phyloP scores from a whole-genome alignment of 1,284 basidiomycete species.

The Leccinum fallax region DNA sequence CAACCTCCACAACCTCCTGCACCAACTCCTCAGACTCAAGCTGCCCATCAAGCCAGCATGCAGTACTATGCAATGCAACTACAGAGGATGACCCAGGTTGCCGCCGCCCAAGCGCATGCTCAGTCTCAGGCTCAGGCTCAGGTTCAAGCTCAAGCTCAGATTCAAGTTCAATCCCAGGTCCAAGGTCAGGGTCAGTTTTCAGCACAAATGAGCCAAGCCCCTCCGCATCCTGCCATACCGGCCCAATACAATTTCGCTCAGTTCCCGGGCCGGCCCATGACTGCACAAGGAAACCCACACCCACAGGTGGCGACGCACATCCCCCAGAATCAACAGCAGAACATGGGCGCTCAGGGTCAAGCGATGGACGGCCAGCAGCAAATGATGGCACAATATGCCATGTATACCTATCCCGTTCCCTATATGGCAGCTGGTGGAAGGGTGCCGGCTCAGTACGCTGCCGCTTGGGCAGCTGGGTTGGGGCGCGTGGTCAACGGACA shows the following conservation, averaged over 20 bases:
- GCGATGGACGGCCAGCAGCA: slow-evolving; percentile 30
- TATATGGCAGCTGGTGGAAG: slow-evolving; percentile 29
- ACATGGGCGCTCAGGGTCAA: slow-evolving; percentile 24
- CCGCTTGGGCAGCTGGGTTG: slow-evolving; percentile 31
- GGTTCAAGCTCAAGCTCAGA: slow-evolving; percentile 24
- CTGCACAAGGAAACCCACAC: slow-evolving; percentile 29
- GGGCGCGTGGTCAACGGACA: slow-evolving; percentile 37
- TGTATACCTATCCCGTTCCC: slow-evolving; percentile 36
- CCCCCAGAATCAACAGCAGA: slow-evolving; percentile 27
- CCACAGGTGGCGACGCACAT: slow-evolving; percentile 26
- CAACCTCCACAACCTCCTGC: slow-evolving; percentile 21
- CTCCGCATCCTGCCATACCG: slow-evolving; percentile 25
- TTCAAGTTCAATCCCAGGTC: slow-evolving; percentile 24
- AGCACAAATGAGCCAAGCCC: slow-evolving; percentile 22
- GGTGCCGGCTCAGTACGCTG: slow-evolving; percentile 28
- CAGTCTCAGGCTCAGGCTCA: slow-evolving; percentile 16
- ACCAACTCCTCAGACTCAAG: slow-evolving; percentile 26
- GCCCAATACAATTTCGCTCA: slow-evolving; percentile 28
- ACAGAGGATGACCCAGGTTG: slow-evolving; percentile 24
- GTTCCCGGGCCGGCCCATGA: slow-evolving; percentile 20
- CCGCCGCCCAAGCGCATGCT: not conserved
- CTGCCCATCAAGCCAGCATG: slow-evolving; percentile 14
- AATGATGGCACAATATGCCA: slow-evolving; percentile 36
- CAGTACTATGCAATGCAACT: slow-evolving; percentile 19
- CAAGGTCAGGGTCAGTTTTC: slow-evolving; percentile 28